These are phyloP conservation scores for Carpinus viminea DNA, from an alignment of 306 rosid species.

Conservation along the genomic window DNA sequence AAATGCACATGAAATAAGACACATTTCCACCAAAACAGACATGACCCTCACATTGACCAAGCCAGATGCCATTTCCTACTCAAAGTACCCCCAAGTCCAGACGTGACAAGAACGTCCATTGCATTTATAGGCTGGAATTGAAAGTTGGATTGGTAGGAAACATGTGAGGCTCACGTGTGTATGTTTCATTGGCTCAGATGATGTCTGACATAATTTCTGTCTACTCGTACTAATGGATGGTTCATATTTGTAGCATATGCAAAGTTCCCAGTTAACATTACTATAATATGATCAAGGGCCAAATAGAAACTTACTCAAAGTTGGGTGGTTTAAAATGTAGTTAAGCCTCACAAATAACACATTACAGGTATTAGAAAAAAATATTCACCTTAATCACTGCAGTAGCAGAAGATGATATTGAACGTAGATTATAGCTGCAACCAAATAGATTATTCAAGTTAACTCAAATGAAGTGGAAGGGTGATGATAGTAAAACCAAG, in stretches of 20 bases:
- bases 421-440: constrained; percentile 96
- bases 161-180: not conserved
- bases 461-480: constrained; percentile 16
- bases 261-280: not conserved
- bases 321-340: not conserved
- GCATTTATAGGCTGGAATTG: not conserved
- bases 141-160: not conserved
- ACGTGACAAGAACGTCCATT: not conserved
- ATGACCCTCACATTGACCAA: not conserved
- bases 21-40: not conserved
- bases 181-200: not conserved
- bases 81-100: not conserved
- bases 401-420: constrained; percentile 92
- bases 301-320: not conserved
- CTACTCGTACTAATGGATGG: not conserved
- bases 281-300: not conserved
- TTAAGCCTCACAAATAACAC: not conserved
- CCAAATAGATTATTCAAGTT: constrained; percentile 31
- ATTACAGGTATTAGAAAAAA: constrained; percentile 6
- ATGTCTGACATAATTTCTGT: not conserved
- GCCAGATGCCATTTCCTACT: not conserved
- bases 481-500: constrained; percentile 21
- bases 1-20: not conserved
- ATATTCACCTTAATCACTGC: constrained; percentile 78
- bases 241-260: not conserved